These are phyloP conservation scores for Kickxella alabastrina DNA, from an alignment of 192 early-diverging fungal species.

Conservation along the genomic window DNA sequence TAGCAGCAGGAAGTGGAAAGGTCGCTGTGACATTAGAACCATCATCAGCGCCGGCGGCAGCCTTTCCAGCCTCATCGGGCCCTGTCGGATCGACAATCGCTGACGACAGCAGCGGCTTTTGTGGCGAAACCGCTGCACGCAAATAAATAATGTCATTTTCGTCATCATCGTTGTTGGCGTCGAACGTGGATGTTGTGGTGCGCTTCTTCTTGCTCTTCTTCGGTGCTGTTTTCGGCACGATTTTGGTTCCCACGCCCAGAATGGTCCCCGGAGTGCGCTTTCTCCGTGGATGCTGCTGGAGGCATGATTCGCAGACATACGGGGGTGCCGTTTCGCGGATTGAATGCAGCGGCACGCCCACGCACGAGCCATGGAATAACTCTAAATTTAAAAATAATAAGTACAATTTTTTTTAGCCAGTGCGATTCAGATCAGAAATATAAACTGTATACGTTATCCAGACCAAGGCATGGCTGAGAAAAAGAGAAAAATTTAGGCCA, in stretches of 20 bases:
- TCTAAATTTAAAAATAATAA: too few relatives aligned
- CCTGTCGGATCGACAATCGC: too few relatives aligned
- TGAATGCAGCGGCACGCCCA: slow-evolving; percentile 11
- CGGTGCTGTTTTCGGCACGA: not conserved
- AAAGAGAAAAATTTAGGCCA: too few relatives aligned
- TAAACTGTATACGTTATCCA: too few relatives aligned
- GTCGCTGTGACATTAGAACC: not conserved
- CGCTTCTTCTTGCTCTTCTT: slow-evolving; percentile 4
- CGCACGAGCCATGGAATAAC: slow-evolving; percentile 36
- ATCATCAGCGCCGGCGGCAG: too few relatives aligned
- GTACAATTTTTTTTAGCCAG: too few relatives aligned
- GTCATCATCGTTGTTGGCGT: not conserved
- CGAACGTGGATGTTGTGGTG: not conserved
- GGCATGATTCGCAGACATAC: slow-evolving; percentile 25
- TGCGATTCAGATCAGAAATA: too few relatives aligned
- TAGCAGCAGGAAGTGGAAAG: slow-evolving; percentile 1
- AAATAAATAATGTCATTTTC: slow-evolving; percentile 3
- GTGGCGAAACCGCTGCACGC: not conserved
- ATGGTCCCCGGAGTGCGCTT: slow-evolving; percentile 24
- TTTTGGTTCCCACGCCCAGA: slow-evolving; percentile 7
- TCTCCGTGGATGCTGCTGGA: slow-evolving; percentile 13
- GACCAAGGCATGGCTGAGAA: too few relatives aligned
- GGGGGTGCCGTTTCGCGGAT: not conserved
- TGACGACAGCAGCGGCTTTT: too few relatives aligned
- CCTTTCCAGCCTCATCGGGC: too few relatives aligned